Conservation (phyloP, 1,284 basidiomycete species). For the Cryptococcus sp. region DNA sequence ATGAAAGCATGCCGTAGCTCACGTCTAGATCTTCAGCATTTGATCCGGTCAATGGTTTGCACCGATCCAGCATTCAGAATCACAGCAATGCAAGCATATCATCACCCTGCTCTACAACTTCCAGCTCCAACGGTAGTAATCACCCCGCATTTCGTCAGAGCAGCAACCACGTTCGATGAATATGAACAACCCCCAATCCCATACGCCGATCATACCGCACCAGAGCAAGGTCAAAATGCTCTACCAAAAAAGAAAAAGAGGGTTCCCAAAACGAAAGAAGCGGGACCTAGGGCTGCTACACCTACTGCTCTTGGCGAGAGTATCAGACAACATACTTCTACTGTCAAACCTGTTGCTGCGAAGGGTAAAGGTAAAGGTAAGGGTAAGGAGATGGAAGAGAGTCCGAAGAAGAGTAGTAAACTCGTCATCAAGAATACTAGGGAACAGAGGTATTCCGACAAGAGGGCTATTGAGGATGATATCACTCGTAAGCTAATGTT, state of each 20-base stretch:
- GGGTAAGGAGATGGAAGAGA: conserved; percentile 1
- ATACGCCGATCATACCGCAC: background rate
- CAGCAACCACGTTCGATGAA: conserved; percentile 21
- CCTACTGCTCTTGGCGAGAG: conserved; percentile 32
- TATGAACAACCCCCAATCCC: conserved; percentile 11
- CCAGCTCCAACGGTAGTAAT: conserved; percentile 26
- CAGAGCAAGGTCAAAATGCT: no score
- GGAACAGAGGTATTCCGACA: conserved; percentile 10
- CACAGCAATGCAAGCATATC: conserved; percentile 39
- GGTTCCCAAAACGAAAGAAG: conserved; percentile 16
- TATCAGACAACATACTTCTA: conserved; percentile 36
- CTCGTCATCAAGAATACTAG: conserved; percentile 21
- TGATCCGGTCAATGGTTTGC: conserved; percentile 42
- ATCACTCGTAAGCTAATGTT: conserved; percentile 24
- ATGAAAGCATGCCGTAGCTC: background rate
- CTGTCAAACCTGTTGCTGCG: conserved; percentile 2
- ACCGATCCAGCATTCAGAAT: conserved; percentile 38
- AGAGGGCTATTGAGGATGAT: conserved; percentile 19
- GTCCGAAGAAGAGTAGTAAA: conserved; percentile 16
- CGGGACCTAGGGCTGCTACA: conserved; percentile 12
- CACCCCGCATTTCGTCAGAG: conserved; percentile 45
- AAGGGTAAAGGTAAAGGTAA: conserved; percentile 13
- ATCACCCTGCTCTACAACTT: conserved; percentile 34
- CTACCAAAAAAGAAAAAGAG: conserved; percentile 14
- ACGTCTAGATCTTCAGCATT: conserved; percentile 28